Base-by-base conservation (phyloP, 148 eudicot genomes). In the Silene latifolia region DNA sequence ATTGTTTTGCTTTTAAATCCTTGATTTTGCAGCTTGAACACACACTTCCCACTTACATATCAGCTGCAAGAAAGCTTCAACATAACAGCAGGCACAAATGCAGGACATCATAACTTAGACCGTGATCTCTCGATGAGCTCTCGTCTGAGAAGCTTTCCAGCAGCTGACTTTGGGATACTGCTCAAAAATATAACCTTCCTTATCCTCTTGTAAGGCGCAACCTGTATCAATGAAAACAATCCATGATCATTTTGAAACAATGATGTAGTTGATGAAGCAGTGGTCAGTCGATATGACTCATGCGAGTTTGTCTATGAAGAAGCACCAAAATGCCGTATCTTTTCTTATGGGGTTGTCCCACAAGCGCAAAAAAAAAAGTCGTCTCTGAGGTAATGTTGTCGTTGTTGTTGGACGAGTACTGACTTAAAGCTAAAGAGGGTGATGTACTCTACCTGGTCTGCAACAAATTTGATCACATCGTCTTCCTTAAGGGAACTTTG, bases 181-280 rank as follows among this genome's bases (percentile, higher is more conserved):
- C 74, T 74, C 18, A 81, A 10, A 70, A 88, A 88, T 29, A 80
- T 84, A 15, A 88, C 91, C 79, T 78, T 86, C 77, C 85, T 80
- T 74, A 88, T 60, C 65, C 85, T 84, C 75, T 90, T 90, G 70
- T 81, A 93, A 14, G 91, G 87, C 48, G 98, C 90, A 61, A 93
- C 93, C 96, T 92, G 87, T 18, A 62, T n/a, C 2, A 2, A 23
- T 24, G 35, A 47, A 51, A 51, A 51, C 56, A 51, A 51, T 13
- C 56, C 56, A 51, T 15, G 14, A 15, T 51, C 17, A 51, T 51
- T 12, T 51, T 15, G 4, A 48, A 48, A 48, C 8, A 47, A 47
- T 47, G 53, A 47, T 8, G 53, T 47, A 11, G 54, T 51, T 11
- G 12, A 51, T 11, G 15, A 3, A 51, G 56, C 56, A 51, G 56